Conservation (phyloP, 805 yeast genomes). For the Starmerella bacillaris region DNA sequence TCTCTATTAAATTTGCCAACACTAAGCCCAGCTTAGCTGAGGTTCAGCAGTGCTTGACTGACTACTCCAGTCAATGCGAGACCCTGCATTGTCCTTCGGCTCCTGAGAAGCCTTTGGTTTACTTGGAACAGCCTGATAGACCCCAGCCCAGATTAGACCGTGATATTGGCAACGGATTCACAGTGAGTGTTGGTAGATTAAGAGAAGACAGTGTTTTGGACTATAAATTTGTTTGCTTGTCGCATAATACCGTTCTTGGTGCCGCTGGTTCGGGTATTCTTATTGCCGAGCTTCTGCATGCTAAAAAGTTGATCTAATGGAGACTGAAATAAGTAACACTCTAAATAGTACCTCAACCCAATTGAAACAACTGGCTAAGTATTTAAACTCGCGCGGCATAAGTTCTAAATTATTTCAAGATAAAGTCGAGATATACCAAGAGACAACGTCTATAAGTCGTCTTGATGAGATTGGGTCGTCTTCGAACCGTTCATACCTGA, state of each 20-base stretch:
- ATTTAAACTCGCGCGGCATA: neutral
- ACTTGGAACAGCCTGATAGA: constrained; percentile 75
- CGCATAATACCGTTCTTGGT: constrained; percentile 94
- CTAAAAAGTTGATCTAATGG: constrained; percentile 41
- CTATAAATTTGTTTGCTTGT: constrained; percentile 88
- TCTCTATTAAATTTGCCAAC: constrained; percentile 64
- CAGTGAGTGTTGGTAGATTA: constrained; percentile 86
- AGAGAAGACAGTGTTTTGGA: constrained; percentile 89
- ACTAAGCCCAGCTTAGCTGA: constrained; percentile 75
- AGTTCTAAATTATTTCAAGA: neutral
- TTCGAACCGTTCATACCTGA: no score
- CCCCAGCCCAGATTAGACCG: constrained; percentile 98
- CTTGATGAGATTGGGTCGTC: no score
- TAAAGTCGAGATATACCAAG: neutral
- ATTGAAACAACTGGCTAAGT: neutral
- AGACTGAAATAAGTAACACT: no score
- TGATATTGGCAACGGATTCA: constrained; percentile 82
- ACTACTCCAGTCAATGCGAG: constrained; percentile 70
- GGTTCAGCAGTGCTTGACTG: constrained; percentile 48
- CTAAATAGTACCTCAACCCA: constrained; percentile 23
- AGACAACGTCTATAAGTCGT: no score
- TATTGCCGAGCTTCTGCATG: constrained; percentile 76
- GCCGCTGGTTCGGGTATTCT: constrained; percentile 97
- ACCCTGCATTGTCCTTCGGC: constrained; percentile 74
- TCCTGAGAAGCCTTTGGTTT: constrained; percentile 81